phyloP scores from a whole-genome alignment of 148 eudicot species.

The Rhododendron vialii region DNA sequence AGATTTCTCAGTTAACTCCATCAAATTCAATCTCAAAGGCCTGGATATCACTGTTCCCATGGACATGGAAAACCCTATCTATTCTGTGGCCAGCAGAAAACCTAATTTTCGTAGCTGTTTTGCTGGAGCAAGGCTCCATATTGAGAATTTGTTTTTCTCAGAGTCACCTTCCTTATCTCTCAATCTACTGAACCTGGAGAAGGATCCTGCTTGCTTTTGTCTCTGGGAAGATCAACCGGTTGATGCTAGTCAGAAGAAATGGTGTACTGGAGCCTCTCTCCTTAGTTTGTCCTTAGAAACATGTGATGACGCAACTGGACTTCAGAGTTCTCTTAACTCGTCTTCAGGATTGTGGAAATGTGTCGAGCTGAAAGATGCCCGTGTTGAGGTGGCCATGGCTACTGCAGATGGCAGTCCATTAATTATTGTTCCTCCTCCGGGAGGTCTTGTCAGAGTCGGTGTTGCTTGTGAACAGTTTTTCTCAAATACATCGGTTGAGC shows the following conservation, averaged over 20 bases:
- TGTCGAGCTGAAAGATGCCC: conserved; percentile 69
- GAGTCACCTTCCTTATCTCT: conserved; percentile 64
- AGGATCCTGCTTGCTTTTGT: conserved; percentile 95
- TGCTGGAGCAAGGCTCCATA: conserved; percentile 72
- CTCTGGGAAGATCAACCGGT: conserved; percentile 87
- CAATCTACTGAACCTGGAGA: conserved; percentile 62
- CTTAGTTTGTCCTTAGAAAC: conserved; percentile 71
- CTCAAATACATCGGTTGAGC: conserved; percentile 89
- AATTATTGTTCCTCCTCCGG: conserved; percentile 75
- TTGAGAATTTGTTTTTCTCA: conserved; percentile 61
- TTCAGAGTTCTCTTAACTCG: conserved; percentile 21
- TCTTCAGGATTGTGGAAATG: conserved; percentile 62
- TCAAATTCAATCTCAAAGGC: conserved; percentile 55
- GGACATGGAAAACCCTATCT: conserved; percentile 31
- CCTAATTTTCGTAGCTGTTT: conserved; percentile 40
- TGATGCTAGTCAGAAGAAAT: conserved; percentile 89
- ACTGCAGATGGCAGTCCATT: conserved; percentile 92
- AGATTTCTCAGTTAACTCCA: conserved; percentile 68
- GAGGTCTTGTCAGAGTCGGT: conserved; percentile 82
- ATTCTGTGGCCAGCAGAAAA: conserved; percentile 15
- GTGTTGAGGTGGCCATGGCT: conserved; percentile 87
- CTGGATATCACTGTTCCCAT: conserved; percentile 79
- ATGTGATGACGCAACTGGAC: conserved; percentile 25
- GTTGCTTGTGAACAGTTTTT: conserved; percentile 67
- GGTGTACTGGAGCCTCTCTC: conserved; percentile 66